Conservation (phyloP, 1,139 yeast genomes). For the Pichia sp. region DNA sequence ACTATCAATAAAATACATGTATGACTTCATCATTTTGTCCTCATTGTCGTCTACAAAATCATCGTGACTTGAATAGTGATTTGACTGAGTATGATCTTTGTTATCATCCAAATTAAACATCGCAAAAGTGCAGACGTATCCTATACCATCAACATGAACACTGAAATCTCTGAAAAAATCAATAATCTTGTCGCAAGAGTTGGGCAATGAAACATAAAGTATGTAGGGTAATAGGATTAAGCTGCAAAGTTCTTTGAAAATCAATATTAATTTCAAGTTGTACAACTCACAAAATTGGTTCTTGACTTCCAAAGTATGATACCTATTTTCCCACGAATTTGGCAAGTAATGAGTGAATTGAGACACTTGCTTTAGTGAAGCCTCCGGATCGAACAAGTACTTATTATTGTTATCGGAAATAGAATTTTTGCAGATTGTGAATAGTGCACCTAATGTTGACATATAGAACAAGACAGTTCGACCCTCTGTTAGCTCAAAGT, state of each 20-base stretch:
- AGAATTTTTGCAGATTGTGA: constrained; percentile 38
- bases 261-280: constrained; percentile 67
- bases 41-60: constrained; percentile 47
- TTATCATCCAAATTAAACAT: constrained; percentile 76
- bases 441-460: constrained; percentile 70
- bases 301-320: constrained; percentile 81
- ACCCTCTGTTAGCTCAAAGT: constrained; percentile 81
- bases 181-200: constrained; percentile 66
- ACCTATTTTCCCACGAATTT: constrained; percentile 73
- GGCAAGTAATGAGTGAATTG: constrained; percentile 91
- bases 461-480: constrained; percentile 82
- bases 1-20: constrained; percentile 79
- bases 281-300: constrained; percentile 76
- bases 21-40: constrained; percentile 90
- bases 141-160: constrained; percentile 89
- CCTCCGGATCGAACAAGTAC: constrained; percentile 84
- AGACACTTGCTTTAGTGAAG: constrained; percentile 70
- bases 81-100: constrained; percentile 35
- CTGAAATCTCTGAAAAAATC: constrained; percentile 89
- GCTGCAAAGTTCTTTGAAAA: constrained; percentile 75
- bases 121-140: constrained; percentile 91
- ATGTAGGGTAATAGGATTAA: constrained; percentile 82
- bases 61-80: constrained; percentile 45
- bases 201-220: constrained; percentile 77
- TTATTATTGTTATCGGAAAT: constrained; percentile 42